Conservation (phyloP, 805 yeast species). For the Hagleromyces aurorensis region DNA sequence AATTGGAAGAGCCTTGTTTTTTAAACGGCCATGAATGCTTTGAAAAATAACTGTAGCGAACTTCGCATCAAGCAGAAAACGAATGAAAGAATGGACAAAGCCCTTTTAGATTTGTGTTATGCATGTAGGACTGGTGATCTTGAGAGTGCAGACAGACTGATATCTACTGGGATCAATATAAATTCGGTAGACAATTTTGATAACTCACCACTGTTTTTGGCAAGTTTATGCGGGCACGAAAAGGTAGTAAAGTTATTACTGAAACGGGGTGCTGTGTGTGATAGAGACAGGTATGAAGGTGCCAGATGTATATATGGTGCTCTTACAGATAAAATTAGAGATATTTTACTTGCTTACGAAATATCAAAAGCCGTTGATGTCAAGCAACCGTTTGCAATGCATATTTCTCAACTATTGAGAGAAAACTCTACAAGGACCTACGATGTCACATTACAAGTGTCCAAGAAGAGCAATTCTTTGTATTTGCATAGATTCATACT, state of each 20-base stretch:
- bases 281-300: constrained; percentile 75
- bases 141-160: constrained; percentile 51
- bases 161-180: constrained; percentile 43
- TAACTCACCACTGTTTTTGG: constrained; percentile 65
- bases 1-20: too few species aligned
- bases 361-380: constrained; percentile 61
- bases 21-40: too few species aligned
- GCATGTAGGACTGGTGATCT: constrained; percentile 68
- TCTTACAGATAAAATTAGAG: constrained; percentile 55
- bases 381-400: constrained; percentile 66
- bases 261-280: constrained; percentile 66
- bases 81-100: constrained; percentile 14
- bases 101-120: constrained; percentile 43
- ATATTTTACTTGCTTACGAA: constrained; percentile 50
- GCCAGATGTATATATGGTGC: constrained; percentile 76
- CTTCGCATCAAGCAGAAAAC: neutral
- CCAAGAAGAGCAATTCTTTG: constrained; percentile 7
- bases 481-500: constrained; percentile 38
- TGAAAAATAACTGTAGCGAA: too few species aligned
- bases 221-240: constrained; percentile 69
- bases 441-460: constrained; percentile 23
- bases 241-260: constrained; percentile 53
- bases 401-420: constrained; percentile 40
- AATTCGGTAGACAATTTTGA: constrained; percentile 59
- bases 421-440: constrained; percentile 15